phyloP scores from a whole-genome alignment of 768 basidiomycete species.

The Lactifluus pinguis region DNA sequence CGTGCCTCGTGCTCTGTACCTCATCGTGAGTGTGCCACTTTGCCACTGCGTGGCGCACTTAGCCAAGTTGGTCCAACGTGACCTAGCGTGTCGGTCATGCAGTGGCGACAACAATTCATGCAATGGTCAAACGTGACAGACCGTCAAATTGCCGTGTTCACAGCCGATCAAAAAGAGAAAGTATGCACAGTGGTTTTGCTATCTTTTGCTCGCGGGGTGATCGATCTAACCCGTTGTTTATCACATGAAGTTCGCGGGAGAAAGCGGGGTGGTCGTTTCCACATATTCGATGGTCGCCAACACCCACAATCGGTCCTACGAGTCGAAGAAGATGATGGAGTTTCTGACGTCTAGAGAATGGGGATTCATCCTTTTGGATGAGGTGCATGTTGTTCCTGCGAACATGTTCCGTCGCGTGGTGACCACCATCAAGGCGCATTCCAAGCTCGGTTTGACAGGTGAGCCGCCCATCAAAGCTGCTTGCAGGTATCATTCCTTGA shows the following conservation, averaged over 20 bases:
- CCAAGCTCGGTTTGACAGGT: constrained; percentile 96
- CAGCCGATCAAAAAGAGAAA: constrained; percentile 96
- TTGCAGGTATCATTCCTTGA: not conserved
- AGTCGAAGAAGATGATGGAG: constrained; percentile 99
- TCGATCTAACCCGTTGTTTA: constrained; percentile 7
- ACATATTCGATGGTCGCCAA: constrained; percentile 99
- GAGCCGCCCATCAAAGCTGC: constrained; percentile 20
- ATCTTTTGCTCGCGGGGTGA: constrained; percentile 10
- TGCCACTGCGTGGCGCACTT: not conserved
- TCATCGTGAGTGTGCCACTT: constrained; percentile 65
- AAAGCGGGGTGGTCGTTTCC: constrained; percentile 96
- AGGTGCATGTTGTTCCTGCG: constrained; percentile 98
- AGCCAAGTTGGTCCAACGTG: constrained; percentile 9
- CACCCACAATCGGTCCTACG: constrained; percentile 96
- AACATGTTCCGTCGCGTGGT: constrained; percentile 98
- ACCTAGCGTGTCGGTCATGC: constrained; percentile 83
- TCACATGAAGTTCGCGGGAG: constrained; percentile 73
- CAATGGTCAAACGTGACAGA: constrained; percentile 98
- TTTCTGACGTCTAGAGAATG: constrained; percentile 97
- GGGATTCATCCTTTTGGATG: constrained; percentile 96
- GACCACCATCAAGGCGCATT: constrained; percentile 97
- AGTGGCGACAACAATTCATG: constrained; percentile 98
- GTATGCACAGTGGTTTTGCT: constrained; percentile 30
- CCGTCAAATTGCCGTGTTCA: constrained; percentile 93
- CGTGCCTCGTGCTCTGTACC: constrained; percentile 92